Evolutionary conservation across 2,329 filamentous ascomycete species (phyloP).

Genomic region (Aureobasidium uvarum): DNA sequence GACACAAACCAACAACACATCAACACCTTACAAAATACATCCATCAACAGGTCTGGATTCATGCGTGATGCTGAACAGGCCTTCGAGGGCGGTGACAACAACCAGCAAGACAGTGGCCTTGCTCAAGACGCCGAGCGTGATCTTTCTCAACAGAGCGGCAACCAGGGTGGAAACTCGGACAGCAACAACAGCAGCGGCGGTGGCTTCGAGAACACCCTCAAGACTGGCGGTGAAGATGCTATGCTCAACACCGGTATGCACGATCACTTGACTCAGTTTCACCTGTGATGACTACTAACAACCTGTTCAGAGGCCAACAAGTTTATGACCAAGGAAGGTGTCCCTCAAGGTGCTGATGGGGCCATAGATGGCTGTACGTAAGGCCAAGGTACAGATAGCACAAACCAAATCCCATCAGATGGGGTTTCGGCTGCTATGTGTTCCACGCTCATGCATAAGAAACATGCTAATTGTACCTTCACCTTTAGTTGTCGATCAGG

Average conservation of each 20-base stretch:
- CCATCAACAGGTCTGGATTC: slow-evolving; percentile 22
- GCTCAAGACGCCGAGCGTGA: not conserved
- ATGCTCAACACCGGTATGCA: slow-evolving; percentile 29
- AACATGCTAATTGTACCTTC: too few relatives aligned
- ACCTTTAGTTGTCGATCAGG: slow-evolving; percentile 28
- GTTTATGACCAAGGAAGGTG: slow-evolving; percentile 31
- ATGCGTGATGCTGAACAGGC: slow-evolving; percentile 20
- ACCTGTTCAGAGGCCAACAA: slow-evolving; percentile 28
- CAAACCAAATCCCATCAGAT: too few relatives aligned
- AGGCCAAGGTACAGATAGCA: too few relatives aligned
- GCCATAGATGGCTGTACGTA: slow-evolving; percentile 27
- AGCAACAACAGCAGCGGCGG: slow-evolving; percentile 6
- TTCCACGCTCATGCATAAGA: too few relatives aligned
- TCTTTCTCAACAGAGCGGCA: slow-evolving; percentile 20
- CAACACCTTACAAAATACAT: not conserved
- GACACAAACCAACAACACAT: not conserved
- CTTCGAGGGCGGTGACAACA: slow-evolving; percentile 21
- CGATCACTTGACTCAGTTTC: not conserved
- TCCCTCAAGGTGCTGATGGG: slow-evolving; percentile 29
- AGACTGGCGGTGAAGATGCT: slow-evolving; percentile 28
- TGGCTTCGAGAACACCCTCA: slow-evolving; percentile 28
- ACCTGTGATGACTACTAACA: not conserved
- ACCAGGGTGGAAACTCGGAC: slow-evolving; percentile 8
- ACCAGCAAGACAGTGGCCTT: slow-evolving; percentile 14
- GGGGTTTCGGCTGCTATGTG: too few relatives aligned